Percentiles rank a stretch among this genome's conserved stretches.
Conservation (phyloP, 768 basidiomycete genomes). For the Pleurotus cornucopiae region DNA sequence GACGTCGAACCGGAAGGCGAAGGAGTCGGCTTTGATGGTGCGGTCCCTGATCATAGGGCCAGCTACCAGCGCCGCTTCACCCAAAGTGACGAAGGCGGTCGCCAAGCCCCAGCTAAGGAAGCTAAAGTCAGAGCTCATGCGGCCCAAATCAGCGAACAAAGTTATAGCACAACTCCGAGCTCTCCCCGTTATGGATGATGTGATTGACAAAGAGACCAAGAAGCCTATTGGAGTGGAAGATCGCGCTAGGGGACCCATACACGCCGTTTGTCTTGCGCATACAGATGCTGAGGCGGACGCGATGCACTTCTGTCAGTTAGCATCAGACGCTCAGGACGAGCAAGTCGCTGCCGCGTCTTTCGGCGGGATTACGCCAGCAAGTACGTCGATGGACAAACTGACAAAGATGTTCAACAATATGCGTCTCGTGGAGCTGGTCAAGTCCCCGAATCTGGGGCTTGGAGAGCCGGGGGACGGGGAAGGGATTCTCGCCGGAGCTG, state of each 20-base stretch:
- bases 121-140: slow-evolving; percentile 62
- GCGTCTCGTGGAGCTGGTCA: slow-evolving; percentile 57
- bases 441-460: slow-evolving; percentile 60
- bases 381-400: slow-evolving; percentile 47
- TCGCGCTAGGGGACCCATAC: slow-evolving; percentile 44
- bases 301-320: slow-evolving; percentile 53
- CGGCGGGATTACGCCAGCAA: slow-evolving; percentile 33
- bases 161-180: slow-evolving; percentile 67
- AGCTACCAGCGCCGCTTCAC: slow-evolving; percentile 21
- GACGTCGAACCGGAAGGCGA: slow-evolving; percentile 55
- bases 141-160: slow-evolving; percentile 64
- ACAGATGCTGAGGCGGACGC: slow-evolving; percentile 60
- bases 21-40: slow-evolving; percentile 57
- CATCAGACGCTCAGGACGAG: slow-evolving; percentile 11
- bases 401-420: slow-evolving; percentile 52
- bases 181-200: slow-evolving; percentile 46
- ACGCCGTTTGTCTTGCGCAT: slow-evolving; percentile 69
- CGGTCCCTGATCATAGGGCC: slow-evolving; percentile 69
- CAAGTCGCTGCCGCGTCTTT: not conserved
- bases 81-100: slow-evolving; percentile 33
- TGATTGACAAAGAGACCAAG: slow-evolving; percentile 15
- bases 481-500: slow-evolving; percentile 68
- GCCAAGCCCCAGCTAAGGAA: slow-evolving; percentile 54
- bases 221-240: slow-evolving; percentile 13
- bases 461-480: slow-evolving; percentile 67